Percentiles rank a stretch among this genome's conserved stretches.
Conservation (phyloP, 2,329 filamentous ascomycete genomes). For the Fusarium hainanense region DNA sequence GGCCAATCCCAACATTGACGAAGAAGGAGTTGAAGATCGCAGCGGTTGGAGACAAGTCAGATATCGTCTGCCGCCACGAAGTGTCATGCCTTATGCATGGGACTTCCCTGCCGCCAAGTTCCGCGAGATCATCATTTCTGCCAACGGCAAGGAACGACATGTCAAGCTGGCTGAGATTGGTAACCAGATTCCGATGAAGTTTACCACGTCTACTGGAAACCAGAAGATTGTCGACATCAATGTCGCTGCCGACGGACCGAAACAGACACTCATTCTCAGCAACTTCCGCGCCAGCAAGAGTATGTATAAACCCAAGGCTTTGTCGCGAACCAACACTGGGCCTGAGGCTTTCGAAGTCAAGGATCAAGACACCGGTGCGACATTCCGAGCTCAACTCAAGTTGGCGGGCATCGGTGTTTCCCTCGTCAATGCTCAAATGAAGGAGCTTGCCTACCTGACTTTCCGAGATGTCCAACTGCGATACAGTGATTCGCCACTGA, state of each 20-base stretch:
- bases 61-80: slow-evolving; percentile 90
- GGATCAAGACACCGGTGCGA: slow-evolving; percentile 86
- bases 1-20: slow-evolving; percentile 90
- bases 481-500: slow-evolving; percentile 91
- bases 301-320: slow-evolving; percentile 75
- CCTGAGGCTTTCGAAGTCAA: slow-evolving; percentile 87
- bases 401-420: slow-evolving; percentile 93
- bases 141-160: slow-evolving; percentile 73
- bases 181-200: slow-evolving; percentile 93
- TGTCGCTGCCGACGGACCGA: slow-evolving; percentile 93
- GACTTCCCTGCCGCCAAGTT: slow-evolving; percentile 98
- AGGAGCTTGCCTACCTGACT: slow-evolving; percentile 92
- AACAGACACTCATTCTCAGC: slow-evolving; percentile 91
- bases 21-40: slow-evolving; percentile 84
- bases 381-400: slow-evolving; percentile 88
- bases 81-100: slow-evolving; percentile 99
- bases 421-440: slow-evolving; percentile 90
- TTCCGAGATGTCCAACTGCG: slow-evolving; percentile 91
- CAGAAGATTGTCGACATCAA: slow-evolving; percentile 96
- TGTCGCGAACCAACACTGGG: slow-evolving; percentile 60
- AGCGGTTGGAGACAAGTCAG: slow-evolving; percentile 93
- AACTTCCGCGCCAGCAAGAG: slow-evolving; percentile 95
- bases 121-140: slow-evolving; percentile 84
- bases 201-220: slow-evolving; percentile 73
- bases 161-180: slow-evolving; percentile 97